Evolutionary conservation across 257 asterid genomes (phyloP).

Genomic region (Haberlea rhodopensis): DNA sequence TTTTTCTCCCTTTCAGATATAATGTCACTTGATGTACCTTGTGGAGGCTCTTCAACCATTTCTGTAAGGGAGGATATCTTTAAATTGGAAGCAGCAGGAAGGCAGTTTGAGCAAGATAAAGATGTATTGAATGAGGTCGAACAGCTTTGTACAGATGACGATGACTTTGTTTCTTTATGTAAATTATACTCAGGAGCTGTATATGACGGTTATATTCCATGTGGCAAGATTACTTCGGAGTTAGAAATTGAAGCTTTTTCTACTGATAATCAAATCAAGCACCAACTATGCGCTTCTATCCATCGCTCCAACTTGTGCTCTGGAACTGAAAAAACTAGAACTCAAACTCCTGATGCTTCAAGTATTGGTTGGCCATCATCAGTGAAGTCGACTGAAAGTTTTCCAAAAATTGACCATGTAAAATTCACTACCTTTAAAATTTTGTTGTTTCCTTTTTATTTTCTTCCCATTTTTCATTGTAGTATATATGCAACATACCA

Average conservation of each 20-base stretch:
- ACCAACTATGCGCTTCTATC: slow-evolving; percentile 21
- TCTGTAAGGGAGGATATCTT: slow-evolving; percentile 68
- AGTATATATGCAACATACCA: neutral
- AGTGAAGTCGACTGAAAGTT: slow-evolving; percentile 28
- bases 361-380: slow-evolving; percentile 31
- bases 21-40: slow-evolving; percentile 49
- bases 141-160: slow-evolving; percentile 38
- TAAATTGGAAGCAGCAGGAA: slow-evolving; percentile 72
- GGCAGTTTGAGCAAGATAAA: slow-evolving; percentile 71
- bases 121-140: slow-evolving; percentile 50
- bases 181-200: slow-evolving; percentile 45
- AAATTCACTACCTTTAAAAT: slow-evolving; percentile 26
- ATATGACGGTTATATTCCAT: slow-evolving; percentile 59
- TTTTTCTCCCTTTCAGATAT: slow-evolving; percentile 50
- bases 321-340: slow-evolving; percentile 23
- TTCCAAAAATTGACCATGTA: slow-evolving; percentile 30
- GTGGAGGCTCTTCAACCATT: slow-evolving; percentile 50
- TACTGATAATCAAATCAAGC: slow-evolving; percentile 21
- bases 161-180: slow-evolving; percentile 45
- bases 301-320: slow-evolving; percentile 4
- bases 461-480: neutral
- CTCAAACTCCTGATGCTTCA: slow-evolving; percentile 31
- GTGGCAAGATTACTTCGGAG: slow-evolving; percentile 42
- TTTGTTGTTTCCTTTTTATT: slow-evolving; percentile 1
- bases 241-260: slow-evolving; percentile 26